Conservation (phyloP, 257 asterid species). For the Fraxinus americana region DNA sequence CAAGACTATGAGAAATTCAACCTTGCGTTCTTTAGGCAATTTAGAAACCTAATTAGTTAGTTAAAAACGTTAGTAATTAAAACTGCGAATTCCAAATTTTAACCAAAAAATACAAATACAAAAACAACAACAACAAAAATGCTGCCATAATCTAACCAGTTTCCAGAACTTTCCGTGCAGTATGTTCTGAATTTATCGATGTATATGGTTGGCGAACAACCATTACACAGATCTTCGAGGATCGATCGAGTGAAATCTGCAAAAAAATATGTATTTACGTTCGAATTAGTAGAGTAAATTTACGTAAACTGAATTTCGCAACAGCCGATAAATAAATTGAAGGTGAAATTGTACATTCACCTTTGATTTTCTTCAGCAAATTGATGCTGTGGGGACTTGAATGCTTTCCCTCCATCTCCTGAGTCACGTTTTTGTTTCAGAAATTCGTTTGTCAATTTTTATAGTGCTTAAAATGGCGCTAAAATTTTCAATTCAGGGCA, state of each 20-base stretch:
- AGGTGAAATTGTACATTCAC: constrained; percentile 28
- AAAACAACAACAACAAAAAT: neutral
- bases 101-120: neutral
- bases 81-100: neutral
- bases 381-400: constrained; percentile 35
- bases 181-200: constrained; percentile 72
- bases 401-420: constrained; percentile 59
- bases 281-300: neutral
- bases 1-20: neutral
- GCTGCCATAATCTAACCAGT: constrained; percentile 42
- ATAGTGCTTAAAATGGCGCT: neutral
- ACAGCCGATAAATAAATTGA: neutral
- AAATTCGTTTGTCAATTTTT: neutral
- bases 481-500: neutral
- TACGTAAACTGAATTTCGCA: neutral
- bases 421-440: neutral
- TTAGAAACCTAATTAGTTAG: neutral
- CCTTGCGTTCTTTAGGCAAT: neutral
- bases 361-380: constrained; percentile 55
- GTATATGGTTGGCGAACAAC: constrained; percentile 50
- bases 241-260: constrained; percentile 73
- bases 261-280: neutral
- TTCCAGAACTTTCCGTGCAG: constrained; percentile 61
- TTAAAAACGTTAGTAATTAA: neutral
- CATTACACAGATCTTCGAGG: constrained; percentile 52